Evolutionary conservation across 352 stramenopile species (phyloP), one percentile per base, ranked within the genome.

Genomic region (Globisporangium cederbergense): DNA sequence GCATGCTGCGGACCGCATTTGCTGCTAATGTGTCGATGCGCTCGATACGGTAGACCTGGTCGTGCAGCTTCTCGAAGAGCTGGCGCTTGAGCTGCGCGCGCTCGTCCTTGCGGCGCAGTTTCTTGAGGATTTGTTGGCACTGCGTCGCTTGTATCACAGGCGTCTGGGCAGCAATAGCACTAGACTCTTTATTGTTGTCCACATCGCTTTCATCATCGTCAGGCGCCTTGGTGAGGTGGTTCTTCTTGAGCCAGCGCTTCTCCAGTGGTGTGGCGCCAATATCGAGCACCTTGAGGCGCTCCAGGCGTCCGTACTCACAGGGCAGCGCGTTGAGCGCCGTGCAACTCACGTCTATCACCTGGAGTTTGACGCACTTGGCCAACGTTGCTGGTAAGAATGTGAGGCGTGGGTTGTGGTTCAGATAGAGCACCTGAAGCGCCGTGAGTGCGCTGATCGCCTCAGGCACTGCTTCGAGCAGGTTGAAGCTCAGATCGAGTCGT

Each of bases 341-440:
- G 13, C 64, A 65, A 30, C 86, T 89, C 32, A 78, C 73, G 57
- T 97, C 90, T 5, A 97, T 55, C 14, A 95, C 78, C 42, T 80
- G 73, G 3, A 97, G 79, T 14, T 85, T 76, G 2, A 57, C 47
- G 62, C 88, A 97, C 25, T 84, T 64, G 16, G 76, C 68, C 16
- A 97, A 71, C 34, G 88, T 56, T 3, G 64, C 36, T 3, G 88
- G 87, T 4, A 97, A 53, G 0, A 49, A 45, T 22, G 61, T 53
- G 3, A 97, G 78, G 7, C 68, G 64, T 5, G 84, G 87, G 57
- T 97, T 97, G 58, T 93, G 75, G 63, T 93, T 95, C 32, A 97
- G 65, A 72, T 87, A 96, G 13, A 97, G 75, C 57, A 90, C 70
- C 51, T 88, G 81, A 7, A 97, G 81, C 22, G 65, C 67, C 30